phyloP scores from a whole-genome alignment of 2,329 filamentous ascomycete genomes.

The Fusarium sarcochroum region DNA sequence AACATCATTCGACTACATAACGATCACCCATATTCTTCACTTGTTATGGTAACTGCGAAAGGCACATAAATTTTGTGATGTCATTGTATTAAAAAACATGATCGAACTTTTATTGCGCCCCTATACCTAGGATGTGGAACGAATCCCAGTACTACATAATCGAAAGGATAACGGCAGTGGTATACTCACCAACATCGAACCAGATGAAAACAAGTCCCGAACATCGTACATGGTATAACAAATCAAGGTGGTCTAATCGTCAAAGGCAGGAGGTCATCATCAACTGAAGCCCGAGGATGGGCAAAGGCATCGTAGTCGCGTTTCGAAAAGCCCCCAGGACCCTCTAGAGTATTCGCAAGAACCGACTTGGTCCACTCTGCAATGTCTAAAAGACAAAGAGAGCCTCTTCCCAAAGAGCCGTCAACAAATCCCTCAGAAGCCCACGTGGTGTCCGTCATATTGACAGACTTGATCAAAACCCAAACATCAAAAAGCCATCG shows the following conservation, averaged over 20 bases:
- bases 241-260: constrained; percentile 34
- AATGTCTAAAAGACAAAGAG: constrained; percentile 29
- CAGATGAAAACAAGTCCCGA: constrained; percentile 38
- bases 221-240: constrained; percentile 34
- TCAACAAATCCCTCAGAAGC: constrained; percentile 60
- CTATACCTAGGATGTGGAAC: constrained; percentile 40
- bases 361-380: constrained; percentile 52
- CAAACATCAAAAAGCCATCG: constrained; percentile 54
- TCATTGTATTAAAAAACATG: constrained; percentile 35
- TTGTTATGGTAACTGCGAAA: constrained; percentile 8
- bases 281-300: constrained; percentile 36
- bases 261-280: constrained; percentile 34
- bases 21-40: constrained; percentile 12
- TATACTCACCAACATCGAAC: constrained; percentile 49
- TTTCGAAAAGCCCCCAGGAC: constrained; percentile 56
- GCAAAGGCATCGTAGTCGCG: constrained; percentile 36
- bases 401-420: constrained; percentile 52
- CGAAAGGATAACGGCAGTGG: constrained; percentile 45
- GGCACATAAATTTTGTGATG: neutral
- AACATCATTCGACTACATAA: constrained; percentile 21
- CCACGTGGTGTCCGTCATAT: constrained; percentile 50
- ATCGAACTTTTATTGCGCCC: constrained; percentile 51
- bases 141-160: constrained; percentile 40
- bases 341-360: constrained; percentile 56
- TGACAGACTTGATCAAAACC: constrained; percentile 47